phyloP scores from a whole-genome alignment of 305 asterid genomes.

The Fraxinus angustifolia region DNA sequence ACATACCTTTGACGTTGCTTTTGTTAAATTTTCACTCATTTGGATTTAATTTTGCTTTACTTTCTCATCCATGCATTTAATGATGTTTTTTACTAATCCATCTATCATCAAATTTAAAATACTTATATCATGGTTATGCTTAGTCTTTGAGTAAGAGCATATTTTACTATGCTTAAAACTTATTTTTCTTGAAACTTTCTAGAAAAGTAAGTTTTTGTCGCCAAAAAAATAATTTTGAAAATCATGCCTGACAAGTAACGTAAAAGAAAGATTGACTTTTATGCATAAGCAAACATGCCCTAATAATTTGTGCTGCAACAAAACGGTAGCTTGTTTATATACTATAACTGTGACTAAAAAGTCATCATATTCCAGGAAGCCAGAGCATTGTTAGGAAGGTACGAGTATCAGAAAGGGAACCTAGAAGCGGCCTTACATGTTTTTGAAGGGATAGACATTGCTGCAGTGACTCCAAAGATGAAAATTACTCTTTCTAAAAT shows the following conservation, averaged over 20 bases:
- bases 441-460: constrained; percentile 88
- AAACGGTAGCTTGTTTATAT: background rate
- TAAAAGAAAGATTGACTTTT: background rate
- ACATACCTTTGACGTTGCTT: constrained; percentile 1
- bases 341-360: constrained; percentile 2
- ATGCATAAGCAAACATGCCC: background rate
- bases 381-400: constrained; percentile 91
- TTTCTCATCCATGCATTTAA: background rate
- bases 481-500: constrained; percentile 55
- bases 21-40: constrained; percentile 8
- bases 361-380: constrained; percentile 65
- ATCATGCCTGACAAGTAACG: background rate
- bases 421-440: constrained; percentile 88
- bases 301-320: background rate
- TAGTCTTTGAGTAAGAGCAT: background rate
- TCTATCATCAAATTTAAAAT: constrained; percentile 14
- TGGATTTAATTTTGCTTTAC: background rate
- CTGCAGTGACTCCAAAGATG: constrained; percentile 72
- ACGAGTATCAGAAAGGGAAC: constrained; percentile 89
- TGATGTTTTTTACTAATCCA: background rate
- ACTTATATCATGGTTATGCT: background rate
- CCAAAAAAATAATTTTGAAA: background rate
- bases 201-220: background rate
- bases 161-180: background rate
- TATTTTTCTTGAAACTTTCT: background rate